Evolutionary conservation across 2,329 filamentous ascomycete genomes (phyloP).

Genomic region (Scedosporium dehoogii): DNA sequence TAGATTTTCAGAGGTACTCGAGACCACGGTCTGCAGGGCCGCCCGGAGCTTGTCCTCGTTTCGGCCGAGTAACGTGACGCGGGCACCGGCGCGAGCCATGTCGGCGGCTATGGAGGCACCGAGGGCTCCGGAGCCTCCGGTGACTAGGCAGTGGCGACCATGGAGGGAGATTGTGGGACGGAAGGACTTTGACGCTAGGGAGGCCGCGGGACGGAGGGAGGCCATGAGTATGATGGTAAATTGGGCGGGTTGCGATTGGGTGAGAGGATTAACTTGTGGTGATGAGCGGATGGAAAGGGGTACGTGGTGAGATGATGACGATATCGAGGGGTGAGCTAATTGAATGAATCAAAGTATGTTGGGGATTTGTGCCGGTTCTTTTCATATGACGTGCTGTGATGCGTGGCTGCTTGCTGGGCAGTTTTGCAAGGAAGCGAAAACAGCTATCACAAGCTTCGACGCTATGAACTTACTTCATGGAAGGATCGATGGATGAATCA

Average conservation of each 20-base stretch:
- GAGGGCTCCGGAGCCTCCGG: conserved; percentile 62
- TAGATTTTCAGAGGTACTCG: conserved; percentile 8
- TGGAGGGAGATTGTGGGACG: conserved; percentile 20
- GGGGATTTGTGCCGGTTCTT: no score
- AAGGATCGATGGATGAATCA: no score
- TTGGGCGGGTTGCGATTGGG: not conserved
- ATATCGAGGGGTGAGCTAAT: no score
- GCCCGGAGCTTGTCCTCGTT: conserved; percentile 35
- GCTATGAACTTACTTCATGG: no score
- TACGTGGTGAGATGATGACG: no score
- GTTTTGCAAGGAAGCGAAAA: no score
- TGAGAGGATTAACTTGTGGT: no score
- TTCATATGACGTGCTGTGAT: no score
- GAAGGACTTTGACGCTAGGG: conserved; percentile 16
- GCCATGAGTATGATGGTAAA: conserved; percentile 1
- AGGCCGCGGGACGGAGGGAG: conserved; percentile 6
- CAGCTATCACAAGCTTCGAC: no score
- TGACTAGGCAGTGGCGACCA: conserved; percentile 49
- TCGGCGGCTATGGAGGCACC: conserved; percentile 55
- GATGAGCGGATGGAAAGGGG: no score
- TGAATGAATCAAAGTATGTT: no score
- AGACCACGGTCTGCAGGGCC: conserved; percentile 19
- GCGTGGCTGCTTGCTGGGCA: no score
- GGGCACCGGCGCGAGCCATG: conserved; percentile 54
- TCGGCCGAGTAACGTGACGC: conserved; percentile 52